Base-by-base conservation (phyloP, 2,329 filamentous ascomycete species). In the Pyrenophora teres region DNA sequence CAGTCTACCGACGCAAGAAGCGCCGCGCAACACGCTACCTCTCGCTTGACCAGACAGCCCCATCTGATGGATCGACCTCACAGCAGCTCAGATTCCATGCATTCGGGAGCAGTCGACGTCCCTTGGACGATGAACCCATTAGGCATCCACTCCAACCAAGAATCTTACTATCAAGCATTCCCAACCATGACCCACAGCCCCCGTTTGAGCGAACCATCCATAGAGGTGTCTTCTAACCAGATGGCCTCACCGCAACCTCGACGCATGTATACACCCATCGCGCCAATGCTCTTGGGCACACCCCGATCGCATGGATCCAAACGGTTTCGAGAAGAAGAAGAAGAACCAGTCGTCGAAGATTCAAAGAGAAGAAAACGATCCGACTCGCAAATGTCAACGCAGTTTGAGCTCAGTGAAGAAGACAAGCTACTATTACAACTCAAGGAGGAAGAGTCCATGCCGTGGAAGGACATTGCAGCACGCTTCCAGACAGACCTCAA, bases 401-500 rank as follows among this genome's bases (percentile, higher is more conserved):
- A 71, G 10, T 67, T 73, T 7, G 78, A 80, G 48, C 66, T 82
- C 6, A 77, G 72, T 51, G 79, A 82, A 35, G 80, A 82, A 62
- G 80, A 82, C 51, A 72, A 73, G 38, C 65, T 81, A 16, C 74
- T 83, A 8, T 68, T 82, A 13, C 72, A 75, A 52, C 72, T 82
- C 40, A 81, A 81, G 50, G 79, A 82, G 51, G 78, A 81, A 41
- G 78, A 82, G 48, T 74, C 70, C 27, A 75, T 82, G 47, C 77
- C 80, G 0, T 83, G 80, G 80, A 82, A 82, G 62, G 80, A 81
- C 50, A 82, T 82, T 52, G 78, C 78, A 7, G 71, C 73, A 6
- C 77, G 77, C 18, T 81, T 82, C 64, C 73, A 78, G 48, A 73
- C 72, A 10, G 78, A 81, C 25, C 69, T 77, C 23, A 78, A 78